These are phyloP conservation scores for Rhamnella rubrinervis DNA, from an alignment of 331 rosid species.

Conservation along the genomic window DNA sequence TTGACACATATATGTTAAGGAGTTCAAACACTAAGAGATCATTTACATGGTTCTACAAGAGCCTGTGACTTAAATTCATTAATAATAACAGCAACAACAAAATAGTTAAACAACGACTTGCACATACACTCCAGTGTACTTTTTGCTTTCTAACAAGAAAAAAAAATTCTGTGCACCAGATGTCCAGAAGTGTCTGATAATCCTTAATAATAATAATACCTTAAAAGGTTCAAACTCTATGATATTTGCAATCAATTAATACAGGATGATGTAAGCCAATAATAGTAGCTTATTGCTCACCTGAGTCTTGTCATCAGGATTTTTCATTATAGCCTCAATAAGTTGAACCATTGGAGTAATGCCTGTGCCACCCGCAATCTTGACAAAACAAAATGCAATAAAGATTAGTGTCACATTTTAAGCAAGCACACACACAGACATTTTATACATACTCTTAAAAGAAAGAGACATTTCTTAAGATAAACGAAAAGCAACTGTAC, in stretches of 20 bases:
- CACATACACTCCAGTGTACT: neutral
- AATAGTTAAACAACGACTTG: neutral
- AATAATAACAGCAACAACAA: neutral
- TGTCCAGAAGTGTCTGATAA: neutral
- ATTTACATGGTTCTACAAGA: neutral
- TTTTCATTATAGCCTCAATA: slow-evolving; percentile 85
- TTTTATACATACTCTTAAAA: neutral
- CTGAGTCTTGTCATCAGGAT: slow-evolving; percentile 84
- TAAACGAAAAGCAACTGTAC: neutral
- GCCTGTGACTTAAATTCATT: neutral
- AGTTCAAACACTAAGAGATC: neutral
- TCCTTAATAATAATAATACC: neutral
- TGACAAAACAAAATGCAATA: slow-evolving; percentile 19
- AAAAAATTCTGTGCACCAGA: neutral
- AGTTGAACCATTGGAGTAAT: slow-evolving; percentile 96
- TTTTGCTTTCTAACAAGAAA: too few relatives aligned
- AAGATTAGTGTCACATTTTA: neutral
- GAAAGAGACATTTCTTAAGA: neutral
- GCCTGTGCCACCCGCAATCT: slow-evolving; percentile 93
- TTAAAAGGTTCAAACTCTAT: neutral
- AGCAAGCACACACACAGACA: neutral
- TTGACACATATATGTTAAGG: neutral
- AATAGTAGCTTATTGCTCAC: slow-evolving; percentile 40
- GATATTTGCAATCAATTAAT: neutral
- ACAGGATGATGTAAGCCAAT: neutral